Base-by-base conservation (phyloP, 1,284 basidiomycete species). In the Cryptococcus sp. region DNA sequence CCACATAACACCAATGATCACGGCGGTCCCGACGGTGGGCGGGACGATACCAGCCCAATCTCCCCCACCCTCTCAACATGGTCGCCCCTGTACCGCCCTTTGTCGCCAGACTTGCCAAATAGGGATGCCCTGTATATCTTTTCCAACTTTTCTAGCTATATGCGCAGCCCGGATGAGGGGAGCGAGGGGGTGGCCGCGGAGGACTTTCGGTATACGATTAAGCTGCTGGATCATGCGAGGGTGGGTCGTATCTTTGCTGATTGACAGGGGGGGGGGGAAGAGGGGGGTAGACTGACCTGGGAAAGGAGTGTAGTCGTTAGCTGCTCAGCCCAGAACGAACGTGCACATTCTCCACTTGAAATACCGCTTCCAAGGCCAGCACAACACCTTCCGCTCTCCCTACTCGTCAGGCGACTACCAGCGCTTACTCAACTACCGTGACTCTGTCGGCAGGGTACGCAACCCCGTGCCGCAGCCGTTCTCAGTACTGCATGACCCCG, bases 91-190 rank as follows among this genome's bases (percentile, higher is more conserved):
- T 37, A 42, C 16, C 40, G 68, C 45, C 62, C 66, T 0, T 52
- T 73, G 3, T 72, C 70, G 9, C 70, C 71, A 5, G 73, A 75
- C 55, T 50, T 75, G 13, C 73, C 73, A 5, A 65, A 50, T 38
- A 50, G 63, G 28, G 71, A 75, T 54, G 70, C 68, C 5, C 48
- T 75, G 20, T 73, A 73, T 53, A 56, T 75, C 1, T 75, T 75
- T 50, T 52, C 55, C 47, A 72, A 72, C 54, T 75, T 73, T 57
- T 62, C 66, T 20, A 69, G 69, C 44, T 75, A 73, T 48, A 73
- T 71, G 69, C 56, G 66, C n/a, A 67, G 64, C 39, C 72, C 73
- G 1, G 56, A 68, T 52, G 66, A 75, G 46, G 70, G 70, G 1
- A 56, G 62, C 4, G 57, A 64, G 28, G 71, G 69, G 7, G 54